Evolutionary conservation across 192 early-diverging fungal species (phyloP), one percentile per base, ranked within the genome.

Genomic region (Gryganskiella cystojenkinii): DNA sequence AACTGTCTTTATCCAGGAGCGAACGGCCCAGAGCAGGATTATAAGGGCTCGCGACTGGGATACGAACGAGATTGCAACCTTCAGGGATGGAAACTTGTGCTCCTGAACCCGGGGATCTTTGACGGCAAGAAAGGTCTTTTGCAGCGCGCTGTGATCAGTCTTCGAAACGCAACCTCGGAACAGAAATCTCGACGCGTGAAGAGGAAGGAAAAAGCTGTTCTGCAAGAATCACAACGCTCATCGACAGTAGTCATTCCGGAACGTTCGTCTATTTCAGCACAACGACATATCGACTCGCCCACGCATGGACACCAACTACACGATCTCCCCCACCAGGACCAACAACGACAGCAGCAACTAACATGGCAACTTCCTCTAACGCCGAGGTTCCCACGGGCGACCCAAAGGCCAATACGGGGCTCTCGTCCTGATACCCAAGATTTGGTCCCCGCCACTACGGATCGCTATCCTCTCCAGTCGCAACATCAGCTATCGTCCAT

Each of bases 1-100:
- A 97, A 96, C 70, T 96, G 93, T 67, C 87, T 97, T 35, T 97
- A 97, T 67, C 92, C 92, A 15, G 84, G 91, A 17, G 95, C 95
- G 7, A 87, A 92, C 76, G 87, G 90, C 46, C 61, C 82, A 4
- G 67, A 84, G 19, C 55, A 83, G 1, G 53, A 80, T 11, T 94
- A 97, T 67, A 81, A 87, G n/a, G 95, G 95, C 17, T 91, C 93
- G 67, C 87, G 95, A 19, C 94, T 92, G 87, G 76, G 79, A 13
- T 97, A 95, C 71, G 95, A 97, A 71, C 93, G 87, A 2, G 90
- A 92, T 51, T 95, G 94, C 68, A 97, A 97, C 51, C 71, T 63
- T n/a, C 82, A 95, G 15, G 94, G 94, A 4, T 96, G 95, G 95
- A 88, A 90, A 56, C 84, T 97, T 55, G 89, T 90, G 3, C 91